Base-by-base conservation (phyloP, 2,329 filamentous ascomycete species). In the Magnaporthiopsis rhizophila region DNA sequence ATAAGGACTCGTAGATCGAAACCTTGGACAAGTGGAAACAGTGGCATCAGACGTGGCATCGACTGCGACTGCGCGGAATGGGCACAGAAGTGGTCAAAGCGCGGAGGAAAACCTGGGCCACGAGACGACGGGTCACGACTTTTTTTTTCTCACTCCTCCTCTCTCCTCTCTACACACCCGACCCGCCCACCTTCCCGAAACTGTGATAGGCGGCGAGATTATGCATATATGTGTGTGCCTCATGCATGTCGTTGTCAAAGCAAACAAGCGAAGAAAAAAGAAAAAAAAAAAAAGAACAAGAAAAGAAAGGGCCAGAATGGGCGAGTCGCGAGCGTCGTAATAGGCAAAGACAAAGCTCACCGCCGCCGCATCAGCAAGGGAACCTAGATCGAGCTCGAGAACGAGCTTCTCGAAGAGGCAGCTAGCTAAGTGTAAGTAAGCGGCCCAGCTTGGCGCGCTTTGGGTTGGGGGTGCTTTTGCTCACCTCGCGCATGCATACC, bases 21-120 rank as follows among this genome's bases (percentile, higher is more conserved):
- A 70, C 71, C 68, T 72, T 71, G 69, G 66, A 62, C 68, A 72
- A 72, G 65, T 64, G 70, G 69, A 66, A 71, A 68, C 64, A 67
- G 8, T 69, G 58, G 62, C 53, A 62, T 62, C 67, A 65, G 67
- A 67, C 68, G 68, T 69, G 67, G 69, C 68, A 70, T 65, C 68
- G 68, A 65, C 65, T 65, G 69, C 66, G 63, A 68, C 68, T 67
- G 68, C 66, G 69, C 45, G 38, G 62, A 56, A 63, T 45, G 62
- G 61, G 61, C 61, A 30, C 59, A 60, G 34, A 26, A 50, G 57
- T 66, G 68, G 69, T 69, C 71, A 69, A 68, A 69, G 70, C 66
- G 63, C 30, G 30, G 6, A 7, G 30, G 63, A 21, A 38, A 15
- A 38, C 32, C 30, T 36, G 36, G 34, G 21, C n/a, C 32, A 45